phyloP scores from a whole-genome alignment of 768 basidiomycete genomes.

The Suillus spraguei region DNA sequence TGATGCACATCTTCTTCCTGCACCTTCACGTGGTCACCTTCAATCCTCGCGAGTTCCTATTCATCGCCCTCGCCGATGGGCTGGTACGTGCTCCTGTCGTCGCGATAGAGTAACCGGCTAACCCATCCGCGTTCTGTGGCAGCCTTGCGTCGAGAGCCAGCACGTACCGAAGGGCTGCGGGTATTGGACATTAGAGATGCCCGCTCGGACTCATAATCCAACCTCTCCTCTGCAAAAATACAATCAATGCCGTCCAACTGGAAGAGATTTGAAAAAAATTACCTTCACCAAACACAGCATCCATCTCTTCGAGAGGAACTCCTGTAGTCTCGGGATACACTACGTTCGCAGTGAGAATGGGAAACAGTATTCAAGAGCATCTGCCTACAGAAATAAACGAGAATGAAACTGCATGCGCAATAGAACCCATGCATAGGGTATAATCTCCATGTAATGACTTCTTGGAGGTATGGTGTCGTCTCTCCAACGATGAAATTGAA shows the following conservation, averaged over 20 bases:
- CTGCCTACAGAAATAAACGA: conserved; percentile 79
- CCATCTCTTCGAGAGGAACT: conserved; percentile 89
- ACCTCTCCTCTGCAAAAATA: conserved; percentile 48
- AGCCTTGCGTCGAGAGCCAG: conserved; percentile 26
- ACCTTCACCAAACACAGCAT: conserved; percentile 89
- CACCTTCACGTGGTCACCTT: conserved; percentile 32
- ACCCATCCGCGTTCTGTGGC: conserved; percentile 47
- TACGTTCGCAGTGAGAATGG: conserved; percentile 31
- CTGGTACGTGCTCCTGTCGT: conserved; percentile 45
- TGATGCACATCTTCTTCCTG: conserved; percentile 25
- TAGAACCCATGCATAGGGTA: conserved; percentile 98
- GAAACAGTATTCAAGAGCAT: not conserved
- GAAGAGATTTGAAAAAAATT: not conserved
- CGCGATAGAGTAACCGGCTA: conserved; percentile 48
- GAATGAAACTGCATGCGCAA: conserved; percentile 82
- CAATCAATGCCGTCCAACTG: conserved; percentile 20
- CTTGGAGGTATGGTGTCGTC: conserved; percentile 84
- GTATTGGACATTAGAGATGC: conserved; percentile 52
- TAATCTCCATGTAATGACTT: conserved; percentile 84
- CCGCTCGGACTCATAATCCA: conserved; percentile 68
- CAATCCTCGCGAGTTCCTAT: conserved; percentile 63
- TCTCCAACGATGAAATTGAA: conserved; percentile 92
- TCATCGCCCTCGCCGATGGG: conserved; percentile 51
- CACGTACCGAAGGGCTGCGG: conserved; percentile 37
- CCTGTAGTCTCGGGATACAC: conserved; percentile 90